These are phyloP conservation scores for Boletus bicolor DNA, from an alignment of 768 basidiomycete genomes.

Conservation along the genomic window DNA sequence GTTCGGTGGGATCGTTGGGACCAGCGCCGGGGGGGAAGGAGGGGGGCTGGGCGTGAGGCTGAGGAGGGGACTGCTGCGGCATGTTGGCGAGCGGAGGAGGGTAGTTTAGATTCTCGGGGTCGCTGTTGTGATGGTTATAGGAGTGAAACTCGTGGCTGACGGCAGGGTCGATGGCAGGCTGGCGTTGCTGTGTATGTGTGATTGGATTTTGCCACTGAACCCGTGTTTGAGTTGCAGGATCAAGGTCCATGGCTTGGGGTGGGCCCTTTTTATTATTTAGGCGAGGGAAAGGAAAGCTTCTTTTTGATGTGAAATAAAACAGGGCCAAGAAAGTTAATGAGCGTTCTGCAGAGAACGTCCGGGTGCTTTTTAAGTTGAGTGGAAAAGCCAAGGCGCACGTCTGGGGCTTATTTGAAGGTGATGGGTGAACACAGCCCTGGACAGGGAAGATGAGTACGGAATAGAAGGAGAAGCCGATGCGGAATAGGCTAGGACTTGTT, in stretches of 20 bases:
- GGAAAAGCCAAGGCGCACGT: constrained; percentile 11
- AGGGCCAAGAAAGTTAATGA: constrained; percentile 25
- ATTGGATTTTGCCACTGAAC: constrained; percentile 33
- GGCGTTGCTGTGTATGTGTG: constrained; percentile 33
- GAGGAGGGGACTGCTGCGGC: constrained; percentile 27
- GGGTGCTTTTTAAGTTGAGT: constrained; percentile 13
- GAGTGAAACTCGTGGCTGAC: constrained; percentile 33
- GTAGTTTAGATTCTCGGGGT: constrained; percentile 24
- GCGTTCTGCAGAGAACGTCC: constrained; percentile 30
- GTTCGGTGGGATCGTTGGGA: constrained; percentile 33
- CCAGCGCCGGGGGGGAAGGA: constrained; percentile 34
- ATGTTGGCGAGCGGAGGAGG: constrained; percentile 30
- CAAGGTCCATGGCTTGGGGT: constrained; percentile 33
- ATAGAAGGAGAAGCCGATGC: constrained; percentile 11
- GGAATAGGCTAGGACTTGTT: background rate
- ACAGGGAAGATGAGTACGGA: background rate
- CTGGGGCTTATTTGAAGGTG: constrained; percentile 18
- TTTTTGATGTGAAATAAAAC: constrained; percentile 32
- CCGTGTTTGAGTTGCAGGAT: constrained; percentile 34
- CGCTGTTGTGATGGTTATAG: constrained; percentile 29
- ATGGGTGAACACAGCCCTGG: constrained; percentile 17
- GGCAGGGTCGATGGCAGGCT: constrained; percentile 33
- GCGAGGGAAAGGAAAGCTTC: constrained; percentile 35
- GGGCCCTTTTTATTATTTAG: constrained; percentile 36
- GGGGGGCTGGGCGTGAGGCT: constrained; percentile 36